These are phyloP conservation scores for Hura crepitans DNA, from an alignment of 441 rosid genomes.

Conservation along the genomic window DNA sequence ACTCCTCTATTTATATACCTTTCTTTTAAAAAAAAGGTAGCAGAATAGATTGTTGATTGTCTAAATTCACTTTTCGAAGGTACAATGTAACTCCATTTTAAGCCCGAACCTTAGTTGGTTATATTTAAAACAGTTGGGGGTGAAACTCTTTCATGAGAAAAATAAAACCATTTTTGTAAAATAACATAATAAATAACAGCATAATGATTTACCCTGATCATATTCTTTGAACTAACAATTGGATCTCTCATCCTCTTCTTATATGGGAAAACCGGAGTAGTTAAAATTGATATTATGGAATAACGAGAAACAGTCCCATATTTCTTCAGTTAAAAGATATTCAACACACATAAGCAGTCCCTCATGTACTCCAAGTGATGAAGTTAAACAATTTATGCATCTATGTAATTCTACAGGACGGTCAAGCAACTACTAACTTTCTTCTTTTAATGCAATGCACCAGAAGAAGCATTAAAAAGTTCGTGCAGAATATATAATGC, in stretches of 20 bases:
- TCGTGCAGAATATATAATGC: neutral
- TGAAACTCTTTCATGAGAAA: neutral
- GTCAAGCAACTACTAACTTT: neutral
- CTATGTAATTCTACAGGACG: neutral
- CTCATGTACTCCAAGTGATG: neutral
- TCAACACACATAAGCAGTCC: neutral
- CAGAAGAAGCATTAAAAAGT: neutral
- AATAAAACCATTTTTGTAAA: neutral
- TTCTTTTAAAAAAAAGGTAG: neutral
- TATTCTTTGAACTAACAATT: neutral
- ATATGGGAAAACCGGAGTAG: neutral
- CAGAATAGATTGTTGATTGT: neutral
- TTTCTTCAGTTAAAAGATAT: constrained; percentile 1
- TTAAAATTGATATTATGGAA: neutral
- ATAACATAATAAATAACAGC: neutral
- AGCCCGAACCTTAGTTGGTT: neutral
- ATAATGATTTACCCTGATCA: neutral
- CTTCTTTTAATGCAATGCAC: neutral
- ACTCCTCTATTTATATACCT: neutral
- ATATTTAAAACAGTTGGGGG: neutral
- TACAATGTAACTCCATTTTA: neutral
- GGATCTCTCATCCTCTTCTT: neutral
- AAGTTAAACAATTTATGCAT: neutral
- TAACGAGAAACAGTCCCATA: neutral
- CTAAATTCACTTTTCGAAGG: neutral